Conservation (phyloP, 1,139 yeast species). For the Saccharomyces pastorianus region DNA sequence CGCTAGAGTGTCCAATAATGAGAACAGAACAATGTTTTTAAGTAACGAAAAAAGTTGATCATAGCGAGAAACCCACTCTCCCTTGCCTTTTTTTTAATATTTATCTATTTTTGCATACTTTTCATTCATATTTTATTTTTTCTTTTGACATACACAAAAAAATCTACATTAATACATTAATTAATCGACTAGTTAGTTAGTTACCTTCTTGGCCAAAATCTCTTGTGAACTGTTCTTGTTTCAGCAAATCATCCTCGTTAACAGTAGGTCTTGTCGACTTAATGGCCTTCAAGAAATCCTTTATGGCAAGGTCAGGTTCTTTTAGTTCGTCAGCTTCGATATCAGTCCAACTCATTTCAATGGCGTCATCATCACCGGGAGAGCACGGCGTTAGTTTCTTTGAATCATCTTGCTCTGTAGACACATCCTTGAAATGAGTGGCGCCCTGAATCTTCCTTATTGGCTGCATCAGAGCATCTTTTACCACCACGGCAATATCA, state of each 20-base stretch:
- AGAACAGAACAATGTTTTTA: conserved; percentile 49
- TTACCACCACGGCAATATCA: conserved; percentile 91
- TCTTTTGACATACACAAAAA: background rate
- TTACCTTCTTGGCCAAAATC: conserved; percentile 98
- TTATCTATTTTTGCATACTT: background rate
- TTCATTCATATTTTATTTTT: background rate
- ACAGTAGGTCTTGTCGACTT: conserved; percentile 93
- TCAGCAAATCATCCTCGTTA: conserved; percentile 68
- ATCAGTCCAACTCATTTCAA: conserved; percentile 90
- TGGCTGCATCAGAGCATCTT: conserved; percentile 97
- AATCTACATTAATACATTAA: background rate
- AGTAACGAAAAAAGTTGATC: too few species aligned
- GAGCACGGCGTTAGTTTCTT: conserved; percentile 79
- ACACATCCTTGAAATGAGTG: conserved; percentile 72
- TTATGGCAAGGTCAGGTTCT: conserved; percentile 83
- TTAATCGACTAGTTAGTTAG: conserved; percentile 31
- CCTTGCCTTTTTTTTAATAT: too few species aligned
- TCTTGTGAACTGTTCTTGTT: conserved; percentile 79
- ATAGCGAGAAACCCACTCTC: too few species aligned
- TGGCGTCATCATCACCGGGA: conserved; percentile 84
- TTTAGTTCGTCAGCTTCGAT: conserved; percentile 79
- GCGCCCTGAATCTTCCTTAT: conserved; percentile 92
- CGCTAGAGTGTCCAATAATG: conserved; percentile 76
- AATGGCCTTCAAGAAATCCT: conserved; percentile 89
- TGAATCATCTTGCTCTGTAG: conserved; percentile 25